Evolutionary conservation across 495 filamentous ascomycete genomes (phyloP).

Genomic region (Neurospora sublineolata): DNA sequence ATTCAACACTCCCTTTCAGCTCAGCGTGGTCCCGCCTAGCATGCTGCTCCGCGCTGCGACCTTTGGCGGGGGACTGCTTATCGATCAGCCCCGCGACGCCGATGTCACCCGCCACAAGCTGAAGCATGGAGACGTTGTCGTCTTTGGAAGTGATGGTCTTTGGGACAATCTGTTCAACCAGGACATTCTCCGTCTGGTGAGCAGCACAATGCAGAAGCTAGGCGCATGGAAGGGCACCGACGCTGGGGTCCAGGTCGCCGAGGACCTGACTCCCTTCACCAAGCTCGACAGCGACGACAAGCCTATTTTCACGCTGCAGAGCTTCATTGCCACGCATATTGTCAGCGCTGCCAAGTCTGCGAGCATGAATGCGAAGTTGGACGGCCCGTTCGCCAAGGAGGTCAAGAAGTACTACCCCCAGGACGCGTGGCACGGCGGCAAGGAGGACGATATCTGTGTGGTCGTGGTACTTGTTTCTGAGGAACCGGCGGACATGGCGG

Average conservation of each 20-base stretch:
- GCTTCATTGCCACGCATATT: conserved; percentile 64
- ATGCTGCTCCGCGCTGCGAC: conserved; percentile 63
- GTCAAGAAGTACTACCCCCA: conserved; percentile 74
- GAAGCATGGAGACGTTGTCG: conserved; percentile 78
- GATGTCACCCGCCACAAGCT: conserved; percentile 60
- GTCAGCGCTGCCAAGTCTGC: conserved; percentile 72
- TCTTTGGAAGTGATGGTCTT: conserved; percentile 89
- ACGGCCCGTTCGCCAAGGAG: conserved; percentile 91
- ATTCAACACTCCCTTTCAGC: conserved; percentile 95
- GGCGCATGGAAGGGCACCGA: conserved; percentile 62
- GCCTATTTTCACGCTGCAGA: conserved; percentile 48
- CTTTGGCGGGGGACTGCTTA: conserved; percentile 70
- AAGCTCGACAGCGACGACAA: conserved; percentile 20
- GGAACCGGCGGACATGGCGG: conserved; percentile 29
- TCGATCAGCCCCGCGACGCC: conserved; percentile 78
- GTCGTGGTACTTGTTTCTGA: conserved; percentile 62
- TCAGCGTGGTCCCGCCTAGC: conserved; percentile 73
- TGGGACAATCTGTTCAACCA: conserved; percentile 94
- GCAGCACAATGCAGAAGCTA: conserved; percentile 54
- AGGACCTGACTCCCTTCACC: conserved; percentile 42
- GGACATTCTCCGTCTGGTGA: conserved; percentile 71
- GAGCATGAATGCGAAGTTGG: conserved; percentile 61
- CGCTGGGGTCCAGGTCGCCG: conserved; percentile 46
- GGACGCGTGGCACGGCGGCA: conserved; percentile 78
- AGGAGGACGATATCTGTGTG: conserved; percentile 83